Conservation (phyloP, 139 green algal genomes). For the Closterium sp. region DNA sequence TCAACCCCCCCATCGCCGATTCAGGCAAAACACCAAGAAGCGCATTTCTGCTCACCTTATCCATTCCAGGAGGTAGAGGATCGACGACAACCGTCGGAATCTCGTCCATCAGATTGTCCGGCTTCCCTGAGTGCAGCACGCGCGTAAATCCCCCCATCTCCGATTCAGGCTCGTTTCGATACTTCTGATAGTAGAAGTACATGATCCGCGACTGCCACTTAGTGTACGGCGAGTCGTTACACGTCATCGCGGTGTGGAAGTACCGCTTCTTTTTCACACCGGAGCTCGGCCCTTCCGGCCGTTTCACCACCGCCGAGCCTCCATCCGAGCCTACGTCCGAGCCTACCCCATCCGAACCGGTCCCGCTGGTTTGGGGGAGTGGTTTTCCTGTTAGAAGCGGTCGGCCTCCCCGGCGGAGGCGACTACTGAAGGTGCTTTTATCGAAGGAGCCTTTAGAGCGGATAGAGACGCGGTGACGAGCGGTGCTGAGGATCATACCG, state of each 20-base stretch:
- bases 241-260: constrained; percentile 54
- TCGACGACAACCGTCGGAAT: constrained; percentile 92
- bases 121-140: constrained; percentile 82
- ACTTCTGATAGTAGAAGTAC: constrained; percentile 63
- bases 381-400: not conserved
- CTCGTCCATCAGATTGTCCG: constrained; percentile 92
- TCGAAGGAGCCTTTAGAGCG: not conserved
- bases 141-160: constrained; percentile 94
- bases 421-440: not conserved
- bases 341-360: not conserved
- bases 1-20: constrained; percentile 93
- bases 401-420: not conserved
- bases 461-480: not conserved
- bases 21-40: no score
- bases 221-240: constrained; percentile 54
- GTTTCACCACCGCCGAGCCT: not conserved
- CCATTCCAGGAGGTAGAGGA: constrained; percentile 56
- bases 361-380: not conserved
- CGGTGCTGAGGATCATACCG: not conserved
- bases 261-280: constrained; percentile 27
- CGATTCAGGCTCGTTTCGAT: constrained; percentile 66
- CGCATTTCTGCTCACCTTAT: constrained; percentile 50
- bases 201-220: constrained; percentile 66
- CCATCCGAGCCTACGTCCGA: not conserved
- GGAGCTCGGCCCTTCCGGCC: not conserved